Percentiles rank a stretch among this genome's conserved stretches.
Evolutionary conservation across 2,329 filamentous ascomycete genomes (phyloP).

Genomic region (Plenodomus lindquistii): DNA sequence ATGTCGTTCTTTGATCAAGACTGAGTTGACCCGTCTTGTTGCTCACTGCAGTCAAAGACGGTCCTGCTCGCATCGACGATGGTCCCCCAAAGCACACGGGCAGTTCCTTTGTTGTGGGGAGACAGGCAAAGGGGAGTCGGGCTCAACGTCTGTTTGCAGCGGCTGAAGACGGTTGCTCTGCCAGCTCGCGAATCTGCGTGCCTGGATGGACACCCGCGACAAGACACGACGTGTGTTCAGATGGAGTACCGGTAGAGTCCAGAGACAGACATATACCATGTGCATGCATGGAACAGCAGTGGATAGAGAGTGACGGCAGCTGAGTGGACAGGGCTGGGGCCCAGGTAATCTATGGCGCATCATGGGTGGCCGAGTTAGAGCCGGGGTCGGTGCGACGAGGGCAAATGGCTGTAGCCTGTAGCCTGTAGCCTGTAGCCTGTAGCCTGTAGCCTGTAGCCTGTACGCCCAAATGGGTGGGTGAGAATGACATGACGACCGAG

Average conservation of each 20-base stretch:
- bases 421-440: too few species aligned
- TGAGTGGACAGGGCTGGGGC: conserved; percentile 4
- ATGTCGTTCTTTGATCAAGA: too few species aligned
- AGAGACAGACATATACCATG: too few species aligned
- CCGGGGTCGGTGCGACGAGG: conserved; percentile 12
- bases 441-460: too few species aligned
- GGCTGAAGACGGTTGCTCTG: neutral
- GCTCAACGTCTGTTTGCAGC: conserved; percentile 24
- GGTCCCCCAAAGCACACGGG: conserved; percentile 10
- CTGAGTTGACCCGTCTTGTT: conserved; percentile 1
- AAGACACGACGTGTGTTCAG: neutral
- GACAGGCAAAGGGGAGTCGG: conserved; percentile 19
- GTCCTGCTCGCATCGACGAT: too few species aligned
- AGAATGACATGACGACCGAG: conserved; percentile 8
- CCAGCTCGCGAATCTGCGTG: neutral
- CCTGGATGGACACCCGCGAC: neutral
- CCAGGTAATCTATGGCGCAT: conserved; percentile 11
- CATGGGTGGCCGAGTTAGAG: conserved; percentile 10
- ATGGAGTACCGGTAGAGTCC: neutral
- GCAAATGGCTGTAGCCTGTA: conserved; percentile 8
- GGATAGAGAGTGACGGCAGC: conserved; percentile 1
- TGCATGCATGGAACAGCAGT: neutral
- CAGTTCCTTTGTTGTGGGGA: conserved; percentile 19
- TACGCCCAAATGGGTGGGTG: conserved; percentile 3
- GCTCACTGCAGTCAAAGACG: conserved; percentile 8